Conservation (phyloP, 768 basidiomycete species). For the Agaricus subrufescens region DNA sequence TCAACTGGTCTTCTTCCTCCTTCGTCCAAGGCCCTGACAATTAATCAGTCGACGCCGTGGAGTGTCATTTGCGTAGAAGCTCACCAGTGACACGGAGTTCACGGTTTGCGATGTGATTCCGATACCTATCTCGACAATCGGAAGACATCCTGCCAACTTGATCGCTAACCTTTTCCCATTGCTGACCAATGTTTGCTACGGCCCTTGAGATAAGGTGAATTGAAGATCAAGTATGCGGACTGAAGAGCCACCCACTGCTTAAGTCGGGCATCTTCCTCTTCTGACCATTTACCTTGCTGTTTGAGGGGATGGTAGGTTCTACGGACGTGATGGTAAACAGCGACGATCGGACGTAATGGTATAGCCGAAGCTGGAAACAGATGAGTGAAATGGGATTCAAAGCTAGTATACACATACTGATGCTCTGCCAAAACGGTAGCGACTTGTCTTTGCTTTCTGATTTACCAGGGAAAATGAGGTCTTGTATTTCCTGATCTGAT, state of each 20-base stretch:
- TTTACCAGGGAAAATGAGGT: slow-evolving; percentile 61
- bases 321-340: slow-evolving; percentile 80
- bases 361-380: slow-evolving; percentile 53
- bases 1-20: slow-evolving; percentile 75
- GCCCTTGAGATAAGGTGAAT: slow-evolving; percentile 40
- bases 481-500: slow-evolving; percentile 47
- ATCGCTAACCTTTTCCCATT: slow-evolving; percentile 76
- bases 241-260: slow-evolving; percentile 43
- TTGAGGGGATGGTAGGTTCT: slow-evolving; percentile 65
- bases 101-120: slow-evolving; percentile 73
- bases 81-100: slow-evolving; percentile 57
- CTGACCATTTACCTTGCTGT: slow-evolving; percentile 65
- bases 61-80: slow-evolving; percentile 10
- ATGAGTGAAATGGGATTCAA: slow-evolving; percentile 1
- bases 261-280: slow-evolving; percentile 60
- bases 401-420: slow-evolving; percentile 46
- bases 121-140: slow-evolving; percentile 83
- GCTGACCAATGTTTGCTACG: slow-evolving; percentile 62
- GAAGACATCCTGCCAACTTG: slow-evolving; percentile 70
- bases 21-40: slow-evolving; percentile 63
- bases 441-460: slow-evolving; percentile 50
- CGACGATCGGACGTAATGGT: slow-evolving; percentile 72
- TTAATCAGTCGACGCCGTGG: neutral
- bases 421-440: slow-evolving; percentile 73
- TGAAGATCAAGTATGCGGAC: neutral